Evolutionary conservation across 108 stramenopile species (phyloP).

Genomic region (Skeletonema tropicum): DNA sequence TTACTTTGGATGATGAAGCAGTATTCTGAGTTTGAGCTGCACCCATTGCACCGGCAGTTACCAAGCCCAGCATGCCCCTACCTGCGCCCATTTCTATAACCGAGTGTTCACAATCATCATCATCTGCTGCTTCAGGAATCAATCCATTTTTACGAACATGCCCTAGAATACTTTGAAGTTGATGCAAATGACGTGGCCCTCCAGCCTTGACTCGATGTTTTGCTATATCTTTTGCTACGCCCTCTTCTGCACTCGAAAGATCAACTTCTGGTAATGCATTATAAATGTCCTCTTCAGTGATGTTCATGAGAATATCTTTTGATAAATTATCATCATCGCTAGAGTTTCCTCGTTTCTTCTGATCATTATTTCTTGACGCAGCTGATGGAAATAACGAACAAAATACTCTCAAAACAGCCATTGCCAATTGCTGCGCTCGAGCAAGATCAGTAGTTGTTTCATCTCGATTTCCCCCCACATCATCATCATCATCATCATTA

Average conservation of each 20-base stretch:
- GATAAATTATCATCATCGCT: constrained; percentile 4
- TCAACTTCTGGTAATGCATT: constrained; percentile 58
- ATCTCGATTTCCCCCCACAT: not conserved
- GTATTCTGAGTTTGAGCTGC: constrained; percentile 16
- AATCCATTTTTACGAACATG: constrained; percentile 58
- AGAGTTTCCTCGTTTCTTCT: not conserved
- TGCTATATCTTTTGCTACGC: constrained; percentile 39
- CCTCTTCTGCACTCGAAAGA: constrained; percentile 58
- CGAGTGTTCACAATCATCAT: not conserved
- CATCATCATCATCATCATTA: not conserved
- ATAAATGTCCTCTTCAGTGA: constrained; percentile 61
- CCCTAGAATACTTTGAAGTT: constrained; percentile 79
- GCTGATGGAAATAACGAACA: constrained; percentile 47
- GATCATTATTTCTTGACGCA: not conserved
- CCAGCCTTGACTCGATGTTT: constrained; percentile 68
- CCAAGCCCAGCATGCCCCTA: constrained; percentile 79
- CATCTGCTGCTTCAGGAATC: constrained; percentile 30
- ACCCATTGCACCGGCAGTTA: constrained; percentile 62
- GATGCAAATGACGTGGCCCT: constrained; percentile 69
- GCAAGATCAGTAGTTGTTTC: constrained; percentile 16
- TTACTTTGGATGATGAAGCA: constrained; percentile 24
- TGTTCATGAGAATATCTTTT: constrained; percentile 16
- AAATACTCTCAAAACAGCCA: constrained; percentile 63
- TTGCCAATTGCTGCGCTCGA: constrained; percentile 60
- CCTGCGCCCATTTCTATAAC: constrained; percentile 87